These are phyloP conservation scores for Neolecta irregularis DNA, from an alignment of 1,139 yeast genomes.

Conservation along the genomic window DNA sequence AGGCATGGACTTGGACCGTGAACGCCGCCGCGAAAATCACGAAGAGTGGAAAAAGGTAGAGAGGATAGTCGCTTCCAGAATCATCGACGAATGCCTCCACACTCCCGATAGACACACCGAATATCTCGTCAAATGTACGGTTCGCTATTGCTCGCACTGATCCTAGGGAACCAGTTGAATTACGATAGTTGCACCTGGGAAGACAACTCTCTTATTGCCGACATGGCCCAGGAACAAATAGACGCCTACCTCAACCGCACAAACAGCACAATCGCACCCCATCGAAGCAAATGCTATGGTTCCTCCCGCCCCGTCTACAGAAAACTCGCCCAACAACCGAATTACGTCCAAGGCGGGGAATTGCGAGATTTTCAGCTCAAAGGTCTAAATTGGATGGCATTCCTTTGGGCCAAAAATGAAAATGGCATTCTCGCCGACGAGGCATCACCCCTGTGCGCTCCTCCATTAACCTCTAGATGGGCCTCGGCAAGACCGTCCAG, in stretches of 20 bases:
- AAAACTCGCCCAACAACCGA: slow-evolving; percentile 73
- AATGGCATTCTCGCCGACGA: slow-evolving; percentile 97
- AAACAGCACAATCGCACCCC: slow-evolving; percentile 73
- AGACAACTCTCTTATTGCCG: slow-evolving; percentile 72
- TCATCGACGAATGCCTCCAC: slow-evolving; percentile 20
- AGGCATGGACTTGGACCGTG: slow-evolving; percentile 80
- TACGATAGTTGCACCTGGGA: slow-evolving; percentile 98
- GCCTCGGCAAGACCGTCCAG: slow-evolving; percentile 94
- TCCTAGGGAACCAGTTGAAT: slow-evolving; percentile 84
- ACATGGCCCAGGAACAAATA: slow-evolving; percentile 71
- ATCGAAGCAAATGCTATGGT: slow-evolving; percentile 56
- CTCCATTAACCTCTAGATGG: slow-evolving; percentile 41
- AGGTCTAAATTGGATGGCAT: slow-evolving; percentile 99
- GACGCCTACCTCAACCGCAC: slow-evolving; percentile 66
- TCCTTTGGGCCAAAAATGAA: slow-evolving; percentile 91
- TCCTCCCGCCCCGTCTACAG: slow-evolving; percentile 71
- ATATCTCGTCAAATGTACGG: slow-evolving; percentile 79
- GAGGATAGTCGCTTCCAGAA: slow-evolving; percentile 60
- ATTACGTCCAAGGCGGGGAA: slow-evolving; percentile 80
- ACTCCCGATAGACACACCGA: slow-evolving; percentile 29
- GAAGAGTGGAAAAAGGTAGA: slow-evolving; percentile 77
- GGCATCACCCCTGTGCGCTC: slow-evolving; percentile 11
- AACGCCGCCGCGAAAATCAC: slow-evolving; percentile 67
- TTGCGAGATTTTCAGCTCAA: slow-evolving; percentile 93
- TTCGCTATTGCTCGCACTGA: too few relatives aligned